These are phyloP conservation scores for Fusarium fracticaudum DNA, from an alignment of 2,329 filamentous ascomycete species.

Conservation along the genomic window DNA sequence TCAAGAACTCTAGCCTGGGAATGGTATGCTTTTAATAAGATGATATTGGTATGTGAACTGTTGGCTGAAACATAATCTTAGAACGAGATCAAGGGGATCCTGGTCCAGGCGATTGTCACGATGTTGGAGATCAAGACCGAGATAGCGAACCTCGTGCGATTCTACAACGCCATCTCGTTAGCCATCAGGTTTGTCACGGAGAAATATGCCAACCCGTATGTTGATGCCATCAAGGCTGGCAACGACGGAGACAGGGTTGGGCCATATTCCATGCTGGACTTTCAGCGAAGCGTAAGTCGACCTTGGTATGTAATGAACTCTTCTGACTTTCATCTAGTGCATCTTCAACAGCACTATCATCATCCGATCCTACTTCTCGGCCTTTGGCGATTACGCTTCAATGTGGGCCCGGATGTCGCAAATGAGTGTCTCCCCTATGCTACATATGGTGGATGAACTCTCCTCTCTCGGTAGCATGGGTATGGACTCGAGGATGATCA, in stretches of 20 bases:
- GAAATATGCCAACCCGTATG: not conserved
- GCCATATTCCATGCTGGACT: not conserved
- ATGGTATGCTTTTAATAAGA: not conserved
- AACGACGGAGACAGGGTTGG: not conserved
- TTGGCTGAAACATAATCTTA: not conserved
- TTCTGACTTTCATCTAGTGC: not conserved
- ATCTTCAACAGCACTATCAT: not conserved
- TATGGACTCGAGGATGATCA: not conserved
- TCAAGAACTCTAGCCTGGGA: not conserved
- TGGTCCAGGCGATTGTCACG: not conserved
- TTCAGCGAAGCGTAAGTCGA: not conserved
- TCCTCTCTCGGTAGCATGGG: not conserved
- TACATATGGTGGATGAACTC: not conserved
- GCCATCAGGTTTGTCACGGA: not conserved
- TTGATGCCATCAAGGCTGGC: not conserved
- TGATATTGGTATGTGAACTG: too few relatives aligned
- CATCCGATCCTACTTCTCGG: not conserved
- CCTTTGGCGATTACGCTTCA: not conserved
- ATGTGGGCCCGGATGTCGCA: not conserved
- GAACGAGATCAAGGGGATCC: not conserved
- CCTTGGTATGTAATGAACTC: rapidly evolving
- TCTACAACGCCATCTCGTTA: not conserved
- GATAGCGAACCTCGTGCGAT: not conserved
- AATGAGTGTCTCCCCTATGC: not conserved
- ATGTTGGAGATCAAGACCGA: not conserved